Percentiles rank a stretch among this genome's conserved stretches.
These are phyloP conservation scores for Aspergillus fischeri DNA, from an alignment of 2,329 filamentous ascomycete genomes.

Conservation along the genomic window DNA sequence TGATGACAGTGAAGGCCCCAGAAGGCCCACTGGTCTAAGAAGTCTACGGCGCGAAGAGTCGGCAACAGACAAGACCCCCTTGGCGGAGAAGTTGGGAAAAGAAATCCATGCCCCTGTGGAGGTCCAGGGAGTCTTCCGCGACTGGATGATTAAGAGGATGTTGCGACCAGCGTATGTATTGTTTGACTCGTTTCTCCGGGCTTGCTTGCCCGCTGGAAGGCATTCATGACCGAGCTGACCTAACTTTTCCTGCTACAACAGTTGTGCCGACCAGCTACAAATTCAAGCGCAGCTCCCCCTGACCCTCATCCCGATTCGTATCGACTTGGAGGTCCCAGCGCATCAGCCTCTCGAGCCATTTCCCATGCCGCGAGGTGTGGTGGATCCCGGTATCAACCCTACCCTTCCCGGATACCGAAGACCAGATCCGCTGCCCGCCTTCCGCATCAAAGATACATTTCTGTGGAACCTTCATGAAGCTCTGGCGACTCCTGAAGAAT, in stretches of 20 bases:
- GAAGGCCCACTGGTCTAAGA: constrained; percentile 72
- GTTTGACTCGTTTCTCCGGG: constrained; percentile 1
- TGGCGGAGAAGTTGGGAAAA: constrained; percentile 75
- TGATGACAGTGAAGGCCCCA: constrained; percentile 62
- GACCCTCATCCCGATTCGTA: constrained; percentile 90
- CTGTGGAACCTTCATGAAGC: constrained; percentile 97
- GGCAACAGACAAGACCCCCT: constrained; percentile 58
- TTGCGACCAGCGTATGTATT: constrained; percentile 41
- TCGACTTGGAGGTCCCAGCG: constrained; percentile 85
- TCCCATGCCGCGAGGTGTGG: constrained; percentile 39
- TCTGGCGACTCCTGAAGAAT: constrained; percentile 89
- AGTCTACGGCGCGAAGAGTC: constrained; percentile 75
- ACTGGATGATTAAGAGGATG: constrained; percentile 81
- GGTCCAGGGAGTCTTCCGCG: constrained; percentile 85
- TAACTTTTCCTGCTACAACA: constrained; percentile 13
- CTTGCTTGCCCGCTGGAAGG: constrained; percentile 4
- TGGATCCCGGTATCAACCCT: constrained; percentile 52
- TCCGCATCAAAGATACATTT: constrained; percentile 90
- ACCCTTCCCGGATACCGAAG: constrained; percentile 72
- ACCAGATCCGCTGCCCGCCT: constrained; percentile 76
- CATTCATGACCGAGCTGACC: constrained; percentile 18
- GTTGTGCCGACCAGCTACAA: constrained; percentile 57
- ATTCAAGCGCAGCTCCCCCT: constrained; percentile 73
- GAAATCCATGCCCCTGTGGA: constrained; percentile 75
- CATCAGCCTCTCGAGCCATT: constrained; percentile 51